Percentiles rank a stretch among this genome's conserved stretches.
These are phyloP conservation scores for Skeletonema tropicum DNA, from an alignment of 108 stramenopile species.

Conservation along the genomic window DNA sequence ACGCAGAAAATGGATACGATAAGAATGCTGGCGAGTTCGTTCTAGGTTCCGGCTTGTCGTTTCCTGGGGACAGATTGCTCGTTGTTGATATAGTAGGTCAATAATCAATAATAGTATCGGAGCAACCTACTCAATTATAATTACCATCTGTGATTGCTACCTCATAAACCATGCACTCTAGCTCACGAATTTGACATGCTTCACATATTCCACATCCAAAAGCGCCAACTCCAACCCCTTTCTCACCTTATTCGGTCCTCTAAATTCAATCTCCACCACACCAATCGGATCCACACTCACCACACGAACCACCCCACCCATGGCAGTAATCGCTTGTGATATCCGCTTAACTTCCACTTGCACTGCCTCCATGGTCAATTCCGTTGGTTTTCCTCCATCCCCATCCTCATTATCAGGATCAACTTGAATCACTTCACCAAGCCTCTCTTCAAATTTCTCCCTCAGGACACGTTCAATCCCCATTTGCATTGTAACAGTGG, in stretches of 20 bases:
- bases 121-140: too few species aligned
- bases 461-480: constrained; percentile 94
- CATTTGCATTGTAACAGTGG: constrained; percentile 98
- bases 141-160: neutral
- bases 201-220: constrained; percentile 78
- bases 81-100: too few species aligned
- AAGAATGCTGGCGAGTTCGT: too few species aligned
- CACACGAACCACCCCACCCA: constrained; percentile 81
- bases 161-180: neutral
- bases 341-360: constrained; percentile 75
- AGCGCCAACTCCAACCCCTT: constrained; percentile 85
- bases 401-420: constrained; percentile 45
- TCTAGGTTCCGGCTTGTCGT: too few species aligned
- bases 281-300: constrained; percentile 71
- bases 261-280: constrained; percentile 74
- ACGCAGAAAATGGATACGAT: too few species aligned
- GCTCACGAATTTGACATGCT: constrained; percentile 71
- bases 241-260: constrained; percentile 73
- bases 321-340: constrained; percentile 75
- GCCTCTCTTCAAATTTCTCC: constrained; percentile 80
- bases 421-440: constrained; percentile 85
- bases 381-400: constrained; percentile 53
- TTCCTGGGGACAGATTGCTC: too few species aligned
- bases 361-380: constrained; percentile 64
- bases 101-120: too few species aligned